Conservation (phyloP, 2,329 filamentous ascomycete genomes). For the Myrmaecium sp. region DNA sequence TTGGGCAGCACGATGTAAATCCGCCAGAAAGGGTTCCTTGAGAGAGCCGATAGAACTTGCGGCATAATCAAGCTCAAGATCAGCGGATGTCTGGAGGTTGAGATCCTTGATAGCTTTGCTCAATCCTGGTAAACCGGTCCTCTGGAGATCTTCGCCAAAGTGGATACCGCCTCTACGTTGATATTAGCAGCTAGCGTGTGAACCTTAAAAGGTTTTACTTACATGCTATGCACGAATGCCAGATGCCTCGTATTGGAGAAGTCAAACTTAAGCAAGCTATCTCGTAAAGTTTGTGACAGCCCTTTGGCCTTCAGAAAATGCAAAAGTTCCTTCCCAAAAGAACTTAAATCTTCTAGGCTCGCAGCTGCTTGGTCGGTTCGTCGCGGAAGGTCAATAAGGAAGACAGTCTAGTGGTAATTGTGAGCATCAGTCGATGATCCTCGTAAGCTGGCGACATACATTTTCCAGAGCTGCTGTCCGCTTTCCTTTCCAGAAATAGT, state of each 20-base stretch:
- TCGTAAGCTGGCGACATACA: no score
- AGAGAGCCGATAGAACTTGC: conserved; percentile 70
- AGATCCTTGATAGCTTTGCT: conserved; percentile 40
- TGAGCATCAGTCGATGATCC: neutral
- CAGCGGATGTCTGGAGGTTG: conserved; percentile 13
- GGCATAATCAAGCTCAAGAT: conserved; percentile 56
- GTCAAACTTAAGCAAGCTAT: conserved; percentile 62
- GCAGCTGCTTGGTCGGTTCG: conserved; percentile 16
- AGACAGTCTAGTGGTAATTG: conserved; percentile 40
- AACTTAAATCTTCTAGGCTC: conserved; percentile 21
- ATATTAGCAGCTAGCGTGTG: conserved; percentile 4
- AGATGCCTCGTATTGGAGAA: conserved; percentile 56
- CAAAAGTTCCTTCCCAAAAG: conserved; percentile 53
- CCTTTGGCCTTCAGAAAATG: conserved; percentile 54
- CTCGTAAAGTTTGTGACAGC: conserved; percentile 45
- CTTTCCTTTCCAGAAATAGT: no score
- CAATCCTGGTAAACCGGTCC: conserved; percentile 60
- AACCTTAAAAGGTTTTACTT: conserved; percentile 16
- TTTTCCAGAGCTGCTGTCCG: conserved; percentile 75
- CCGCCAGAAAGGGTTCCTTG: conserved; percentile 46
- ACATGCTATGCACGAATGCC: conserved; percentile 78
- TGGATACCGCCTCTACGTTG: conserved; percentile 16
- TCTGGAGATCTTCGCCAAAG: conserved; percentile 19
- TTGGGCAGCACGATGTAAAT: conserved; percentile 40
- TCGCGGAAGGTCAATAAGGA: conserved; percentile 78